phyloP scores from a whole-genome alignment of 345 rosid species.

The Citropsis articulata region DNA sequence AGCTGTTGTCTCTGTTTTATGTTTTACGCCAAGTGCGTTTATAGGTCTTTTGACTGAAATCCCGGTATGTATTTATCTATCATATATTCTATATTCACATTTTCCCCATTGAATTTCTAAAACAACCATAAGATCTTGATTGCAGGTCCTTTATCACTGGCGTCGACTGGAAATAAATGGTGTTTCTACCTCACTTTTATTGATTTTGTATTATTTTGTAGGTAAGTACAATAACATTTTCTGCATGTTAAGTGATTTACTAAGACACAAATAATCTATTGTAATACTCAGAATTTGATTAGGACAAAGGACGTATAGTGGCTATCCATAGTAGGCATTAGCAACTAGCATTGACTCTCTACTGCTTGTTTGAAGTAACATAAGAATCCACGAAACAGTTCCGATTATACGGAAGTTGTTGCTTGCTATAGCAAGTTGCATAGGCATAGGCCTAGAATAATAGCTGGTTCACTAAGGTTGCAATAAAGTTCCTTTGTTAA shows the following conservation, averaged over 20 bases:
- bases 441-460: neutral
- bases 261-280: neutral
- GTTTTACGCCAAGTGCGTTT: slow-evolving; percentile 53
- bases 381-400: neutral
- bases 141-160: slow-evolving; percentile 58
- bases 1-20: slow-evolving; percentile 50
- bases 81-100: neutral
- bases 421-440: neutral
- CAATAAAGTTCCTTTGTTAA: neutral
- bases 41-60: slow-evolving; percentile 48
- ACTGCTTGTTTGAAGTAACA: neutral
- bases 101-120: neutral
- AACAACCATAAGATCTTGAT: slow-evolving; percentile 9
- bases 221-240: slow-evolving; percentile 36
- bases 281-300: neutral
- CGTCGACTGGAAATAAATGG: slow-evolving; percentile 23
- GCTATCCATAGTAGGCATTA: neutral
- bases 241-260: neutral
- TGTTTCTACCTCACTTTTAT: slow-evolving; percentile 33
- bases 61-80: slow-evolving; percentile 40
- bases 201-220: slow-evolving; percentile 50
- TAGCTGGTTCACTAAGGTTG: neutral
- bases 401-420: neutral
- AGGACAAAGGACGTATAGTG: neutral
- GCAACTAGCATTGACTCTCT: neutral